Conservation (phyloP, 345 rosid genomes). For the Sisymbrium altissimum region DNA sequence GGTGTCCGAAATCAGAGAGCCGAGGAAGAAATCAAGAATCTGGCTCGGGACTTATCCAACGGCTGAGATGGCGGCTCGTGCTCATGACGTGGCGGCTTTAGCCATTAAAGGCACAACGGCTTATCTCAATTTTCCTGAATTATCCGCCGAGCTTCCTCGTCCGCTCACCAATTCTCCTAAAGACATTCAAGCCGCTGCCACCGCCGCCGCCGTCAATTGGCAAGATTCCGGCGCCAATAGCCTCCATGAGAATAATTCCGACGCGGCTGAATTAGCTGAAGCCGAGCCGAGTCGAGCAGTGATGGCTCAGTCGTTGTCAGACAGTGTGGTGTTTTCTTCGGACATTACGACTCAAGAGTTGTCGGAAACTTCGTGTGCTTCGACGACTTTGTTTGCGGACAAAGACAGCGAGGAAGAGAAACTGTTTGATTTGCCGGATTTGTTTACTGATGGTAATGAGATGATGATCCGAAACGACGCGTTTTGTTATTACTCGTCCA, state of each 20-base stretch:
- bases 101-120: conserved; percentile 70
- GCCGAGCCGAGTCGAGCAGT: conserved; percentile 32
- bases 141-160: conserved; percentile 49
- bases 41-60: conserved; percentile 80
- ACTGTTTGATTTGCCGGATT: conserved; percentile 88
- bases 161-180: conserved; percentile 49
- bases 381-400: conserved; percentile 25
- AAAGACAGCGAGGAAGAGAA: conserved; percentile 50
- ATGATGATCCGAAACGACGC: conserved; percentile 38
- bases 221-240: neutral
- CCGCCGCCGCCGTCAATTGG: conserved; percentile 52
- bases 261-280: conserved; percentile 25
- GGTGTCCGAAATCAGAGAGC: conserved; percentile 83
- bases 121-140: conserved; percentile 60
- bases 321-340: conserved; percentile 20
- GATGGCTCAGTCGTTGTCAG: conserved; percentile 24
- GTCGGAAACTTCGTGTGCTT: conserved; percentile 32
- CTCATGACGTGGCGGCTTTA: conserved; percentile 73
- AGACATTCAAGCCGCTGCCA: conserved; percentile 60
- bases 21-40: conserved; percentile 73
- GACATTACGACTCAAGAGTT: conserved; percentile 37
- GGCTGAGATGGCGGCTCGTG: conserved; percentile 86
- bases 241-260: neutral
- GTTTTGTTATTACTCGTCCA: conserved; percentile 41
- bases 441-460: conserved; percentile 39